A percentile compares a stretch with the other conserved stretches of the same genome.
Conservation (phyloP, 2,329 filamentous ascomycete species). For the Fusarium musae region DNA sequence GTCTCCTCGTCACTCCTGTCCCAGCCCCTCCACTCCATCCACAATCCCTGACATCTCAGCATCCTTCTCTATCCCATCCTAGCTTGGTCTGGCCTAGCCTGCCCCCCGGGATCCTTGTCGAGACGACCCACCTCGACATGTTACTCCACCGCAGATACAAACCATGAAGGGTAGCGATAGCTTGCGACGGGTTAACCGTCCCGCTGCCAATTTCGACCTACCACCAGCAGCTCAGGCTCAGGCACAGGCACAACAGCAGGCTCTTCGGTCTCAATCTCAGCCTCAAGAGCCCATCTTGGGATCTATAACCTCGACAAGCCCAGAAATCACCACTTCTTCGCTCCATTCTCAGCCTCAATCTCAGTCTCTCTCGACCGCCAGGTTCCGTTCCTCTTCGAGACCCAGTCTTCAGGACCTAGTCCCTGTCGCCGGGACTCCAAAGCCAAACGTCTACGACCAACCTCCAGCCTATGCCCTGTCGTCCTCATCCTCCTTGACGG, state of each 20-base stretch:
- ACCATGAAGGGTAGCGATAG: constrained; percentile 44
- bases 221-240: constrained; percentile 9
- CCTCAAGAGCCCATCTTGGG: constrained; percentile 16
- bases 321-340: constrained; percentile 13
- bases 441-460: constrained; percentile 21
- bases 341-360: constrained; percentile 15
- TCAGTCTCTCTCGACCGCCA: constrained; percentile 33
- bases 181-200: constrained; percentile 41
- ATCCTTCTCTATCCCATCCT: constrained; percentile 15
- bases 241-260: constrained; percentile 21
- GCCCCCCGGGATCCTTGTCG: constrained; percentile 34
- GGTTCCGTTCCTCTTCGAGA: constrained; percentile 38
- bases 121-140: constrained; percentile 43
- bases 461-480: constrained; percentile 33
- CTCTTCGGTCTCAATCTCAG: constrained; percentile 30
- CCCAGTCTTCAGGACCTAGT: constrained; percentile 38
- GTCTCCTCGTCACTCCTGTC: background rate
- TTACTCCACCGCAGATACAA: constrained; percentile 42
- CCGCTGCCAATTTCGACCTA: constrained; percentile 42
- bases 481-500: constrained; percentile 32
- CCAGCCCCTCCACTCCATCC: constrained; percentile 14
- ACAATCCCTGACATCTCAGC: constrained; percentile 27
- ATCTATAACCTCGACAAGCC: background rate
- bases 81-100: constrained; percentile 20
- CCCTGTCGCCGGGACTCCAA: constrained; percentile 26